A percentile compares a stretch with the other conserved stretches of the same genome.
phyloP scores from a whole-genome alignment of 164 flowering plant species.

The grape (Vitis vinifera) region DNA sequence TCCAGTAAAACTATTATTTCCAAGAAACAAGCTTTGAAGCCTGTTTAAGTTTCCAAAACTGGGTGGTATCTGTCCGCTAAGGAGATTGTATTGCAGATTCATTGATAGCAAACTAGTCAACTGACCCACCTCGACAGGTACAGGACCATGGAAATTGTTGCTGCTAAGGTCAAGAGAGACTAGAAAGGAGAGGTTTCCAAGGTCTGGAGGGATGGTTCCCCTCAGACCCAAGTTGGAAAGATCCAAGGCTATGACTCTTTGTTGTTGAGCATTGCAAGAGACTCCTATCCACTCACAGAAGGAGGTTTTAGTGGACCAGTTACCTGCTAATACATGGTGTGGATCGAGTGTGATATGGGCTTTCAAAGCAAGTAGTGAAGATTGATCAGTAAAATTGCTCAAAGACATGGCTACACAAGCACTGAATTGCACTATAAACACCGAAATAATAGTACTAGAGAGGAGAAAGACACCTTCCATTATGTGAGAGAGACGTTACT shows the following conservation, averaged over 20 bases:
- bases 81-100: neutral
- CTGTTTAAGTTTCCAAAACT: slow-evolving; percentile 1
- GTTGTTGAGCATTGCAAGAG: slow-evolving; percentile 11
- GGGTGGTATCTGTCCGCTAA: slow-evolving; percentile 13
- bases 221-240: slow-evolving; percentile 5
- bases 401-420: too few species aligned
- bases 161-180: slow-evolving; percentile 1
- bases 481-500: too few species aligned
- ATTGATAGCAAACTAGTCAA: slow-evolving; percentile 5
- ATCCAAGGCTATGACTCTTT: slow-evolving; percentile 11
- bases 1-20: too few species aligned
- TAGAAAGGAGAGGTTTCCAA: slow-evolving; percentile 21
- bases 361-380: slow-evolving; percentile 16
- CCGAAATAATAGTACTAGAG: too few species aligned
- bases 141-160: slow-evolving; percentile 8
- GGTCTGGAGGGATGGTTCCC: slow-evolving; percentile 11
- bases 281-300: slow-evolving; percentile 21
- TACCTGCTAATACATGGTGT: neutral
- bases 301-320: slow-evolving; percentile 10
- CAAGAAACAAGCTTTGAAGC: neutral
- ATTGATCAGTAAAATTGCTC: slow-evolving; percentile 6
- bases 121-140: neutral
- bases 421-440: too few species aligned
- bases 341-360: slow-evolving; percentile 5
- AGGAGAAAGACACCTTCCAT: too few species aligned